These are phyloP conservation scores for Trichoderma erinaceum DNA, from an alignment of 495 filamentous ascomycete genomes.

Conservation along the genomic window DNA sequence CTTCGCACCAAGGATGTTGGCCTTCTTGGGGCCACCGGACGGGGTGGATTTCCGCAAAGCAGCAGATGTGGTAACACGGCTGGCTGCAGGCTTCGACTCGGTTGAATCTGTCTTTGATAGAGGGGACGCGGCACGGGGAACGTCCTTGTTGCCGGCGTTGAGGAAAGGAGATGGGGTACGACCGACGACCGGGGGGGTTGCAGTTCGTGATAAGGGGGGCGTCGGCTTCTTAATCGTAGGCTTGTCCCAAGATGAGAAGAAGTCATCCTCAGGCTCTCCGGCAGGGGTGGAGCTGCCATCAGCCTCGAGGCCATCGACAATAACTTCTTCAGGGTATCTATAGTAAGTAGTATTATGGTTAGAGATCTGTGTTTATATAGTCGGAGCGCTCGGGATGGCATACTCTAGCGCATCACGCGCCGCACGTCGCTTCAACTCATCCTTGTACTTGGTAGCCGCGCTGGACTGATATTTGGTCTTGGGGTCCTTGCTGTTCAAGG, in stretches of 20 bases:
- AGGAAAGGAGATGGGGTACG: conserved; percentile 87
- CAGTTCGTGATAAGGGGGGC: conserved; percentile 85
- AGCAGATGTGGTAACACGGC: conserved; percentile 66
- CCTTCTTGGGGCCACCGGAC: conserved; percentile 59
- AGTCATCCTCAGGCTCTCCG: conserved; percentile 79
- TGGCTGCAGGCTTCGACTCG: conserved; percentile 46
- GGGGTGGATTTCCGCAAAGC: conserved; percentile 67
- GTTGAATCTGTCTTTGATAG: conserved; percentile 54
- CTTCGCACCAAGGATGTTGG: conserved; percentile 83
- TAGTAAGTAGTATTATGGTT: conserved; percentile 17
- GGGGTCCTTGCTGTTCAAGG: conserved; percentile 87
- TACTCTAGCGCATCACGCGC: conserved; percentile 76
- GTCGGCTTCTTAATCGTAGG: conserved; percentile 94
- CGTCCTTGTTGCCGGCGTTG: conserved; percentile 62
- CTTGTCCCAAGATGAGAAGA: conserved; percentile 99
- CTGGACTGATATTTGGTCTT: conserved; percentile 95
- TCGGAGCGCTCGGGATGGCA: conserved; percentile 24
- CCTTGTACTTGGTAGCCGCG: conserved; percentile 91
- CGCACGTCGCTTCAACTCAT: conserved; percentile 79
- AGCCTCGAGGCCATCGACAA: conserved; percentile 64
- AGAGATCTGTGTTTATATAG: conserved; percentile 20
- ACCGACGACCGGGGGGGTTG: conserved; percentile 77
- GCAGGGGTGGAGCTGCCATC: conserved; percentile 66
- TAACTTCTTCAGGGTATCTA: conserved; percentile 80
- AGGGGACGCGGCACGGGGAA: conserved; percentile 71